Conservation (phyloP, 148 eudicot species). For the Cornus kousa region DNA sequence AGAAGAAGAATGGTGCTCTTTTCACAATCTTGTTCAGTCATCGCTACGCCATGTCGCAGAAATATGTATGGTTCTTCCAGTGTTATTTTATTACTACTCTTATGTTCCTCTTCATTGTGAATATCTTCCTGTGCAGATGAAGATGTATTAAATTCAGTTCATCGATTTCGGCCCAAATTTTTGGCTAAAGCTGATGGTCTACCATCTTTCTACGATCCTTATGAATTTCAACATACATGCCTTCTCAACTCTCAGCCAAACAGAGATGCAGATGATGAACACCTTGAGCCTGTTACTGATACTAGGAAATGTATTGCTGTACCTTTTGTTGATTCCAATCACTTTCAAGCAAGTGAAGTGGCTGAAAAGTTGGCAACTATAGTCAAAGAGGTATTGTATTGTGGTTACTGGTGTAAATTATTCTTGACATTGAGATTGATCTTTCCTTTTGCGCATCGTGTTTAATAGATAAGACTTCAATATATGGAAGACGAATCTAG, state of each 20-base stretch:
- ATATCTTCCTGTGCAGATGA: constrained; percentile 56
- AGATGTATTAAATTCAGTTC: constrained; percentile 64
- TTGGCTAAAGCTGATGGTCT: constrained; percentile 48
- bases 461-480: constrained; percentile 57
- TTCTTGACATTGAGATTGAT: constrained; percentile 10
- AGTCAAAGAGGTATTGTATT: constrained; percentile 68
- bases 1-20: constrained; percentile 91
- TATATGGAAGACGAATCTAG: constrained; percentile 34
- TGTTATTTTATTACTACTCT: not conserved
- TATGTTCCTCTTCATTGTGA: not conserved
- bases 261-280: constrained; percentile 40
- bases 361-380: constrained; percentile 57
- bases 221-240: constrained; percentile 61
- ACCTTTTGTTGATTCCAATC: constrained; percentile 60
- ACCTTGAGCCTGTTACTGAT: constrained; percentile 25
- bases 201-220: constrained; percentile 65
- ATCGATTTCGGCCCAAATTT: constrained; percentile 73
- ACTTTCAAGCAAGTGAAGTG: constrained; percentile 43
- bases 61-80: constrained; percentile 55
- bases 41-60: constrained; percentile 68
- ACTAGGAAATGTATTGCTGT: constrained; percentile 47
- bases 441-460: constrained; percentile 16
- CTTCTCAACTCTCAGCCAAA: constrained; percentile 32
- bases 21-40: constrained; percentile 71
- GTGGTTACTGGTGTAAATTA: constrained; percentile 10